Conservation (phyloP, 164 flowering plant genomes). For the Brasenia schreberi region DNA sequence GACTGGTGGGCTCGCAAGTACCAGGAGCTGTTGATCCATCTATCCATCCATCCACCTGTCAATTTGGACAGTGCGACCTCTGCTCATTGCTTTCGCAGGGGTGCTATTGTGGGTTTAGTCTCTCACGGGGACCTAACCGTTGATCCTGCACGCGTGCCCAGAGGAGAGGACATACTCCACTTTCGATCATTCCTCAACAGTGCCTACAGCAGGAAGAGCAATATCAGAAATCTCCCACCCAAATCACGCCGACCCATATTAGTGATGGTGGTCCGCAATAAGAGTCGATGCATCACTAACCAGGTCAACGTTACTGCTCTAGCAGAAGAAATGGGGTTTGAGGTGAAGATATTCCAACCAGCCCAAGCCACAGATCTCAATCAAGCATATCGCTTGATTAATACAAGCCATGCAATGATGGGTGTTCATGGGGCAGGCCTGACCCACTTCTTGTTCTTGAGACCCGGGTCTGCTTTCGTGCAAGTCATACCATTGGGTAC, state of each 20-base stretch:
- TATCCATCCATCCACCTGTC: constrained; percentile 28
- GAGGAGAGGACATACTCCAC: constrained; percentile 1
- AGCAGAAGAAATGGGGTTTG: constrained; percentile 32
- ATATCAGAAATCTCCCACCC: background rate
- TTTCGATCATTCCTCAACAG: constrained; percentile 3
- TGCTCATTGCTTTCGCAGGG: constrained; percentile 36
- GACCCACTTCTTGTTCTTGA: constrained; percentile 25
- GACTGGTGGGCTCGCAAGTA: constrained; percentile 48
- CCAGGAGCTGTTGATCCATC: constrained; percentile 15
- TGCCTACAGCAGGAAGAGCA: background rate
- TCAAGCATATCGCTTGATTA: constrained; percentile 19
- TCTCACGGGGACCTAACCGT: constrained; percentile 4
- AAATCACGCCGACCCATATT: constrained; percentile 19
- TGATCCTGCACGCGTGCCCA: constrained; percentile 5
- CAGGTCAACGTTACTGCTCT: constrained; percentile 10
- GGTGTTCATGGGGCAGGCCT: constrained; percentile 46
- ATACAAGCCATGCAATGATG: constrained; percentile 33
- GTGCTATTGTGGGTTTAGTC: constrained; percentile 8
- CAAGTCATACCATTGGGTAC: constrained; percentile 33
- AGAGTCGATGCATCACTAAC: constrained; percentile 21
- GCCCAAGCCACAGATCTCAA: constrained; percentile 12
- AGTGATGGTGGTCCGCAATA: constrained; percentile 17
- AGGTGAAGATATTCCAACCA: constrained; percentile 29
- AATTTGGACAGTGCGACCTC: constrained; percentile 19
- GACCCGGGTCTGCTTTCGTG: constrained; percentile 19